Evolutionary conservation across 2,329 filamentous ascomycete genomes (phyloP).

Genomic region (Westerdykella aurantiaca): DNA sequence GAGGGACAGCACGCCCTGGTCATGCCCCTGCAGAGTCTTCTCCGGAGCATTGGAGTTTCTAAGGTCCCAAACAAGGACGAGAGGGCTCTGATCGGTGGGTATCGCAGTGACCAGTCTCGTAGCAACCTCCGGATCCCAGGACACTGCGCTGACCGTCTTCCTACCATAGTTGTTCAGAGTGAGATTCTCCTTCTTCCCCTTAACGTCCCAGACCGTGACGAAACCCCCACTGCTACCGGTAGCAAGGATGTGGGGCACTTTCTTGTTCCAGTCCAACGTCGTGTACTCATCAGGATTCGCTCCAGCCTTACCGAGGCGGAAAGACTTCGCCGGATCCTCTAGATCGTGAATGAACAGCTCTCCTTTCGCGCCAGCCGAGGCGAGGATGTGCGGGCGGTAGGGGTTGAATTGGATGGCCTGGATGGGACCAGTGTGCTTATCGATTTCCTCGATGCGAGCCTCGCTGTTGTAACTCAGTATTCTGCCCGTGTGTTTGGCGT

Average conservation of each 20-base stretch:
- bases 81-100: slow-evolving; percentile 77
- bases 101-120: slow-evolving; percentile 93
- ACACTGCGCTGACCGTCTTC: slow-evolving; percentile 90
- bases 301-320: slow-evolving; percentile 79
- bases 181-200: slow-evolving; percentile 94
- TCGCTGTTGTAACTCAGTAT: slow-evolving; percentile 47
- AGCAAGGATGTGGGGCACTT: slow-evolving; percentile 91
- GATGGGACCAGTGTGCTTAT: slow-evolving; percentile 86
- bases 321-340: slow-evolving; percentile 81
- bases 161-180: slow-evolving; percentile 84
- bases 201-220: slow-evolving; percentile 97
- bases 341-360: slow-evolving; percentile 95
- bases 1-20: slow-evolving; percentile 85
- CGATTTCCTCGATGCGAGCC: slow-evolving; percentile 77
- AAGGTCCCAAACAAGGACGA: slow-evolving; percentile 90
- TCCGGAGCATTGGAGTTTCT: slow-evolving; percentile 95
- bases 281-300: slow-evolving; percentile 93
- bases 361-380: slow-evolving; percentile 88
- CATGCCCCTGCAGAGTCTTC: slow-evolving; percentile 80
- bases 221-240: slow-evolving; percentile 91
- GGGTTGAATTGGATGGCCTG: slow-evolving; percentile 97
- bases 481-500: slow-evolving; percentile 23
- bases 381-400: slow-evolving; percentile 80
- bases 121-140: slow-evolving; percentile 90
- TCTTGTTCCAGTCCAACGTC: slow-evolving; percentile 96